Evolutionary conservation across 768 basidiomycete species (phyloP).

Genomic region (Russula compacta): DNA sequence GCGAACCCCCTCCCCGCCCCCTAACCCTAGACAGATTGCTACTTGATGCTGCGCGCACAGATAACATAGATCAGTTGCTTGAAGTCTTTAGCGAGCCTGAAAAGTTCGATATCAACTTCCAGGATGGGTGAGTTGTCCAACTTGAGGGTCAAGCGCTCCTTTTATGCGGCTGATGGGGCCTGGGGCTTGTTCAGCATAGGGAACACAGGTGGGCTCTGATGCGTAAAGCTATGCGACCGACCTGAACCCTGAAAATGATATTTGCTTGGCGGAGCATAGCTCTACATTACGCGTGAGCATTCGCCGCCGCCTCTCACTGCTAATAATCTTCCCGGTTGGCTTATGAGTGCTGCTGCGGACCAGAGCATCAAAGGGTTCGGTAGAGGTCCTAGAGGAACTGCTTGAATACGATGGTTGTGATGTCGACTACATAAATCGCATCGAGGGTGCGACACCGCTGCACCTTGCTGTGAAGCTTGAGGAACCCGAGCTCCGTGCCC

Average conservation of each 20-base stretch:
- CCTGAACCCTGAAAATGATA: background rate
- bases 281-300: slow-evolving; percentile 61
- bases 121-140: slow-evolving; percentile 54
- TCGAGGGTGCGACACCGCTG: slow-evolving; percentile 67
- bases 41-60: slow-evolving; percentile 60
- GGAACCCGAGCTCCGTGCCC: slow-evolving; percentile 42
- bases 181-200: slow-evolving; percentile 38
- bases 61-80: slow-evolving; percentile 60
- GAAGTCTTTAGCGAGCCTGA: slow-evolving; percentile 48
- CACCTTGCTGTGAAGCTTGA: slow-evolving; percentile 60
- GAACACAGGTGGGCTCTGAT: slow-evolving; percentile 55
- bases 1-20: background rate
- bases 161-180: background rate
- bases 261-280: slow-evolving; percentile 30
- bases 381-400: slow-evolving; percentile 60
- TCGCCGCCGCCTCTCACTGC: slow-evolving; percentile 8
- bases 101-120: slow-evolving; percentile 61
- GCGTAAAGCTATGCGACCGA: background rate
- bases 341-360: background rate
- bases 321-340: background rate
- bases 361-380: slow-evolving; percentile 49
- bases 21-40: slow-evolving; percentile 54
- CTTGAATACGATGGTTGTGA: slow-evolving; percentile 70
- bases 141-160: background rate
- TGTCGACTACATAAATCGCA: slow-evolving; percentile 65